phyloP scores from a whole-genome alignment of 2,329 filamentous ascomycete species.

The Claviceps spartinae region DNA sequence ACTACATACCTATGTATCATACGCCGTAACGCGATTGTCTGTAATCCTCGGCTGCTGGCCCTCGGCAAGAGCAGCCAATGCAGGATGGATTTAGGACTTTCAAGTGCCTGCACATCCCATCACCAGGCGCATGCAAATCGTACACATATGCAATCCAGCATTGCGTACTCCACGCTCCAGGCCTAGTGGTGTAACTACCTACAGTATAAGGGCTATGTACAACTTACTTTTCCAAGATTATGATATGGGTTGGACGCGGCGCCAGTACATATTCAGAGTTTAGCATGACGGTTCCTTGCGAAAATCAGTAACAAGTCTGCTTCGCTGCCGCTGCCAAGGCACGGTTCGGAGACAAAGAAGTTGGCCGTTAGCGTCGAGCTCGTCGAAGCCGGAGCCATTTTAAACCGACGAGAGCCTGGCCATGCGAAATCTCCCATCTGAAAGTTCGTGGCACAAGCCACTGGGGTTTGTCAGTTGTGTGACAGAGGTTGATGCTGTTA shows the following conservation, averaged over 20 bases:
- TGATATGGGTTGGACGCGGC: neutral
- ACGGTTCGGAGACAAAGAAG: neutral
- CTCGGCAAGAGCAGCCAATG: neutral
- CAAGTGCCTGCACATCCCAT: neutral
- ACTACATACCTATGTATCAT: no score
- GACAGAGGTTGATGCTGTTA: constrained; percentile 3
- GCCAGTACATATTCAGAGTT: neutral
- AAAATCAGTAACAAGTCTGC: neutral
- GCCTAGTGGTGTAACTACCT: neutral
- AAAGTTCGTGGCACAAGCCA: constrained; percentile 4
- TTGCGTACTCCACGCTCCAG: neutral
- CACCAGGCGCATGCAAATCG: neutral
- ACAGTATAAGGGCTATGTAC: no score
- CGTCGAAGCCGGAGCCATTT: neutral
- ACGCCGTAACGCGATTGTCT: no score
- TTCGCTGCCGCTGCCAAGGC: neutral
- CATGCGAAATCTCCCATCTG: no score
- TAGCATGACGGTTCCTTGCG: neutral
- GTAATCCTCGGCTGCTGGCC: neutral
- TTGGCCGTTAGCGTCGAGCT: neutral
- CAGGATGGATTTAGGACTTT: neutral
- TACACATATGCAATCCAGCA: neutral
- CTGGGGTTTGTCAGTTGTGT: neutral
- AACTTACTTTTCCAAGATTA: no score
- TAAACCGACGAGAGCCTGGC: neutral